Base-by-base conservation (phyloP, 2,329 filamentous ascomycete species). In the Claviceps maximensis region DNA sequence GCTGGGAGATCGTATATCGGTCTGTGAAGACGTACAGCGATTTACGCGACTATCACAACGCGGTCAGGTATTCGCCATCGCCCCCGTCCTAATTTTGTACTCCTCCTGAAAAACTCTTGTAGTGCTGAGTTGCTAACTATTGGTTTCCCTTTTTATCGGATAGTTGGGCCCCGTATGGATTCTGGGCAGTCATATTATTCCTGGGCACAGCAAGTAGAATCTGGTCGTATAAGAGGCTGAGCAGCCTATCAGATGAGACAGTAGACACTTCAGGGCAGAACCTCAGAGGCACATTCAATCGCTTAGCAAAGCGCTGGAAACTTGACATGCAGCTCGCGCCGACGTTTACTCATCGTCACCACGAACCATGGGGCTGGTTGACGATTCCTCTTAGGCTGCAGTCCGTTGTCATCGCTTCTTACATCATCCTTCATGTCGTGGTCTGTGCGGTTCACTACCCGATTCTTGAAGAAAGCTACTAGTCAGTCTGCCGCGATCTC, bases 391-490 rank as follows among this genome's bases (percentile, higher is more conserved):
- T 46, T 5, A 27, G 44, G 25, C 25, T 46, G 25, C 44, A 46
- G 25, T 46, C 44, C 23, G 9, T 46, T 7, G 52, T 65, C 36
- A 65, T 70, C 38, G 33, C 60, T 1, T 51, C 58, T 6, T 70
- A 69, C 50, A 55, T 69, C 25, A 46, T 63, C 21, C 46, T 68
- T 10, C 67, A 68, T 25, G 54, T 67, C 17, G 57, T 62, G 53
- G 60, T 64, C 33, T 63, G 61, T 27, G 54, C 59, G 21, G 55
- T 59, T 5, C 63, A 63, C 10, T 71, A 67, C 51, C 59, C 48
- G 10, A 56, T 65, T 10, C 63, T 65, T 48, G 54, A 57, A 0
- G 61, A 59, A 1, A 67, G 65, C 54, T 60, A 64, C 36, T 68
- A 67, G 63, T 69, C 9, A 29, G 44, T 46, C n/a, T n/a, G 25